Evolutionary conservation across 2,329 filamentous ascomycete genomes (phyloP), one percentile per base, ranked within the genome.

Genomic region (Colletotrichum siamense): DNA sequence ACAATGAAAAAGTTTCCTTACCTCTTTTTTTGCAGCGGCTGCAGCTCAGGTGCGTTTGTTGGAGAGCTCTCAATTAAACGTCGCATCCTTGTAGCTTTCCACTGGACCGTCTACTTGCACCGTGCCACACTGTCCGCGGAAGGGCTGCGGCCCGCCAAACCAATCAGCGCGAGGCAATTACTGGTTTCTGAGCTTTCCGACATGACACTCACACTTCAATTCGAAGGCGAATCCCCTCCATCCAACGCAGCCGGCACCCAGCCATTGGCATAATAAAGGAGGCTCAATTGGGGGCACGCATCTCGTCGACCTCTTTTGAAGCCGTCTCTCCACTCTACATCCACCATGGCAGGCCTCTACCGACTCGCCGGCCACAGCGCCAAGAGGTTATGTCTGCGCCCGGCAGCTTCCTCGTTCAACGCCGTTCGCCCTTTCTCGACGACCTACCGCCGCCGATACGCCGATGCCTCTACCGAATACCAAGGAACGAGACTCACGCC

Each of bases 351-450:
- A 85, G 90, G 92, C 81, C 88, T 96, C 84, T 92, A 92, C 87
- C 92, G 94, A 86, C 90, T 96, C 84, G 93, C 93, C 85, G 90
- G 92, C 89, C 91, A 90, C 86, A 90, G 91, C 85, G 93, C 93
- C 86, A 93, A 91, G 87, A 92, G 93, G 81, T 87, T 94, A 81
- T 92, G 90, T 83, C 86, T 92, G 80, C 89, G 87, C 79, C 88
- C 85, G 78, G 80, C 81, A 79, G 69, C 85, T 67, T 66, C 80
- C 39, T 78, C 82, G 79, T 79, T 83, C 71, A 77, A 78, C 78
- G 81, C 85, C 79, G 83, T 88, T 80, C 91, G 94, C 79, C 88
- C 91, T 80, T 91, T 96, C 82, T 94, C 94, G 80, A 92, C 92
- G 79, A 90, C 94, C 22, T 84, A 88, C 72, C 85, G 91, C 78